Evolutionary conservation across 2,329 filamentous ascomycete species (phyloP).

Genomic region (Corinectria fuckeliana): DNA sequence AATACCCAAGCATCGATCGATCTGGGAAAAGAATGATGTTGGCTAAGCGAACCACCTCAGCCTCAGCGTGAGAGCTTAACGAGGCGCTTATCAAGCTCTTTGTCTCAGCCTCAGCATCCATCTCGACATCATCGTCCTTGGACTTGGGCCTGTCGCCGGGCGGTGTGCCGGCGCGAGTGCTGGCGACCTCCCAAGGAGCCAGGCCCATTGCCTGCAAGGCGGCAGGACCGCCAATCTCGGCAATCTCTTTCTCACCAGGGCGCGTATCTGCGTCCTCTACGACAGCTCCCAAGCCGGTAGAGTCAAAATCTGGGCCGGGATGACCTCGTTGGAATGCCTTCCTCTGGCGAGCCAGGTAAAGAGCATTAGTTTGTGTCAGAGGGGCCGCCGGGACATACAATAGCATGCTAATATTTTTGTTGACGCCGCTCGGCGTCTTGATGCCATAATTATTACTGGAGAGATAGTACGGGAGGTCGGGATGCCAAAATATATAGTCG

Average conservation of each 20-base stretch:
- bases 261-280: constrained; percentile 58
- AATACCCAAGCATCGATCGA: constrained; percentile 46
- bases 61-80: constrained; percentile 50
- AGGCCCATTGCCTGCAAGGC: constrained; percentile 65
- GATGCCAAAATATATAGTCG: constrained; percentile 66
- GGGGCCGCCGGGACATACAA: constrained; percentile 63
- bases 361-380: constrained; percentile 62
- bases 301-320: constrained; percentile 62
- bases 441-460: constrained; percentile 47
- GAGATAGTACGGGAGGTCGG: constrained; percentile 63
- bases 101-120: constrained; percentile 29
- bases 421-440: constrained; percentile 36
- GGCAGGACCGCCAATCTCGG: constrained; percentile 55
- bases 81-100: constrained; percentile 37
- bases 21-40: constrained; percentile 65
- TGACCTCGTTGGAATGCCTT: constrained; percentile 63
- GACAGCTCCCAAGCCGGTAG: constrained; percentile 54
- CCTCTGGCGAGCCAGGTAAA: constrained; percentile 63
- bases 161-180: constrained; percentile 40
- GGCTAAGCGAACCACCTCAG: constrained; percentile 59
- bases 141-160: constrained; percentile 29
- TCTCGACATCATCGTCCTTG: constrained; percentile 39
- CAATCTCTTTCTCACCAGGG: constrained; percentile 58
- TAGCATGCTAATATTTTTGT: constrained; percentile 54
- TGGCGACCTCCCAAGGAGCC: constrained; percentile 54